A percentile compares a stretch with the other conserved stretches of the same genome.
phyloP scores from a whole-genome alignment of 2,329 filamentous ascomycete genomes.

The Fusarium sp. region DNA sequence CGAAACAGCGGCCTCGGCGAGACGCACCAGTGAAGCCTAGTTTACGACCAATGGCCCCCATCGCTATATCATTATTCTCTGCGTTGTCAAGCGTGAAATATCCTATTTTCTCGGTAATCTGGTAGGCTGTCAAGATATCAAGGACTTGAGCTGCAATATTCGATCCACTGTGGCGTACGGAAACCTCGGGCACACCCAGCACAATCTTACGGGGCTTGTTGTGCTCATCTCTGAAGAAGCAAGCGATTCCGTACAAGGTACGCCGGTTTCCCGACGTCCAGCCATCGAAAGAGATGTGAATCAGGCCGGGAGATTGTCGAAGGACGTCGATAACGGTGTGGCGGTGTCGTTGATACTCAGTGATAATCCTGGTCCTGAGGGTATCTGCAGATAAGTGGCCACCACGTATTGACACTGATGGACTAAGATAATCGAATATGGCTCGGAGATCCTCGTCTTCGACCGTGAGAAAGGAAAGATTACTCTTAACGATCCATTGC shows the following conservation, averaged over 20 bases:
- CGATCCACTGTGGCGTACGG: slow-evolving; percentile 7
- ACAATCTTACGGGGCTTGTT: slow-evolving; percentile 24
- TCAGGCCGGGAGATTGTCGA: too few relatives aligned
- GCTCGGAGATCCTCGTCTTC: slow-evolving; percentile 6
- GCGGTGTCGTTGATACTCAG: too few relatives aligned
- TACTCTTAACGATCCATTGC: slow-evolving; percentile 25
- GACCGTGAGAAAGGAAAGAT: slow-evolving; percentile 14
- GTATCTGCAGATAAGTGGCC: too few relatives aligned
- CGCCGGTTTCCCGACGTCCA: slow-evolving; percentile 1
- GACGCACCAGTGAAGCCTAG: slow-evolving; percentile 19
- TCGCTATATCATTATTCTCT: slow-evolving; percentile 25
- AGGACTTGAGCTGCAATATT: slow-evolving; percentile 16
- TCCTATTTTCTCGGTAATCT: not conserved
- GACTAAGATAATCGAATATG: slow-evolving; percentile 29
- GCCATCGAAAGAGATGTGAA: not conserved
- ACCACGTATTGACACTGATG: too few relatives aligned
- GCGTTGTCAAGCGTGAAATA: slow-evolving; percentile 30
- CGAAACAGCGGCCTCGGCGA: slow-evolving; percentile 18
- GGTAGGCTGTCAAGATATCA: not conserved
- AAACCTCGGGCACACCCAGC: slow-evolving; percentile 27
- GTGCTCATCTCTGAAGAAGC: slow-evolving; percentile 23
- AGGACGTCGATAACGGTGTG: too few relatives aligned
- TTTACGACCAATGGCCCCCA: slow-evolving; percentile 18
- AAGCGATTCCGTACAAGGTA: slow-evolving; percentile 28
- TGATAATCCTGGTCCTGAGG: too few relatives aligned